phyloP scores from a whole-genome alignment of 768 basidiomycete species.

The Mrakia gelida region DNA sequence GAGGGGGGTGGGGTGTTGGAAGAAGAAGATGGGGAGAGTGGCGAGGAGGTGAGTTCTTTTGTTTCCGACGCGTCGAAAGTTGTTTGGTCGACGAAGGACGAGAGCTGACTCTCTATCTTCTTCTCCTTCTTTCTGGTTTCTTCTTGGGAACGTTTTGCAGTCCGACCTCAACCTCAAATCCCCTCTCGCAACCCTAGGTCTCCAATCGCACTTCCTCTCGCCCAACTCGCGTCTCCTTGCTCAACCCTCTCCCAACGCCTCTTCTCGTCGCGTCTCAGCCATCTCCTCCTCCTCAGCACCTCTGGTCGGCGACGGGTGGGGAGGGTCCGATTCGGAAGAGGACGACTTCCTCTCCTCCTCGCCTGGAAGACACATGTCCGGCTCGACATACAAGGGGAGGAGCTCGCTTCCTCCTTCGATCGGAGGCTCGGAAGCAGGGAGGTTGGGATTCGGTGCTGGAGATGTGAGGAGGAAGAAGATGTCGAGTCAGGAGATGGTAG shows the following conservation, averaged over 20 bases:
- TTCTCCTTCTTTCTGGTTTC: background rate
- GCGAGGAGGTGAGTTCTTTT: background rate
- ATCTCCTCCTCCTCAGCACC: background rate
- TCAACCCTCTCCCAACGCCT: background rate
- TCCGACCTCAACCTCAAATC: background rate
- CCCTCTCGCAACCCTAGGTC: background rate
- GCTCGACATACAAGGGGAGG: background rate
- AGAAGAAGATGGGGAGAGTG: background rate
- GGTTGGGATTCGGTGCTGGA: too few relatives aligned
- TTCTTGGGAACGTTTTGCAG: background rate
- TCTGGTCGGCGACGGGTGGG: background rate
- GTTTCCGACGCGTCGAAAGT: background rate
- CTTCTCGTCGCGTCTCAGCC: background rate
- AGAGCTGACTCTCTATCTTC: background rate
- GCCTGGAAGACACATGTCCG: background rate
- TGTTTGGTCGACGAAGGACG: too few relatives aligned
- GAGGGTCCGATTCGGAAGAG: background rate
- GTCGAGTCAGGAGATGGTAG: background rate
- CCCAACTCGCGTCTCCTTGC: background rate
- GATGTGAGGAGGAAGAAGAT: background rate
- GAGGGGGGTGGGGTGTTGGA: background rate
- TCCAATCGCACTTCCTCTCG: constrained; percentile 13
- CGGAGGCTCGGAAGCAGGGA: too few relatives aligned
- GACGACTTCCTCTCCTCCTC: background rate
- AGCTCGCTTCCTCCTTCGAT: background rate